These are phyloP conservation scores for Linnemannia elongata DNA, from an alignment of 192 early-diverging fungal species.

Conservation along the genomic window DNA sequence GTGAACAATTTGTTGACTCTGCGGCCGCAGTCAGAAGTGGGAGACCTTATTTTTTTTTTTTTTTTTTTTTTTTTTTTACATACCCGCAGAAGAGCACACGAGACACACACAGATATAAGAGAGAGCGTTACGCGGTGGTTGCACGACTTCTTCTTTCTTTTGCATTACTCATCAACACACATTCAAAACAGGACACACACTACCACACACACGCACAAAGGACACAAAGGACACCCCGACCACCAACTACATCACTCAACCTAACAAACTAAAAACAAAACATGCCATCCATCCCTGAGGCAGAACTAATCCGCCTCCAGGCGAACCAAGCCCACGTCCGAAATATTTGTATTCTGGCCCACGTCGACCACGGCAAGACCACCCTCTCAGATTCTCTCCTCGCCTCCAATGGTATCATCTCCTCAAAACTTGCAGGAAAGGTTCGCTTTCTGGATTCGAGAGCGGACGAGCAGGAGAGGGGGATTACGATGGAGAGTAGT, in stretches of 20 bases:
- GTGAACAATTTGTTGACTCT: background rate
- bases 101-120: background rate
- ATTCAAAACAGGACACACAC: background rate
- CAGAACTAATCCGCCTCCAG: constrained; percentile 79
- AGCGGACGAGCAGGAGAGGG: constrained; percentile 97
- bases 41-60: constrained; percentile 5
- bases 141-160: background rate
- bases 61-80: too few species aligned
- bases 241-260: background rate
- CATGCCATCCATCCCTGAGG: constrained; percentile 73
- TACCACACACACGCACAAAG: background rate
- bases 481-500: constrained; percentile 98
- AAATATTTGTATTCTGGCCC: constrained; percentile 98
- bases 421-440: constrained; percentile 93
- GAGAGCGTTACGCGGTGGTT: background rate
- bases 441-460: constrained; percentile 95
- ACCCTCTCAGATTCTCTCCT: constrained; percentile 95
- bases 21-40: constrained; percentile 13
- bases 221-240: background rate
- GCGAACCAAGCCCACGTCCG: constrained; percentile 79
- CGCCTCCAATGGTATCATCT: constrained; percentile 99
- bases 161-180: background rate
- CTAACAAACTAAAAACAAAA: background rate
- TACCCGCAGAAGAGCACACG: background rate
- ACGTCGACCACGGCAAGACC: constrained; percentile 99